phyloP scores from a whole-genome alignment of 1,284 basidiomycete genomes.

The Paramarasmius palmivorus region DNA sequence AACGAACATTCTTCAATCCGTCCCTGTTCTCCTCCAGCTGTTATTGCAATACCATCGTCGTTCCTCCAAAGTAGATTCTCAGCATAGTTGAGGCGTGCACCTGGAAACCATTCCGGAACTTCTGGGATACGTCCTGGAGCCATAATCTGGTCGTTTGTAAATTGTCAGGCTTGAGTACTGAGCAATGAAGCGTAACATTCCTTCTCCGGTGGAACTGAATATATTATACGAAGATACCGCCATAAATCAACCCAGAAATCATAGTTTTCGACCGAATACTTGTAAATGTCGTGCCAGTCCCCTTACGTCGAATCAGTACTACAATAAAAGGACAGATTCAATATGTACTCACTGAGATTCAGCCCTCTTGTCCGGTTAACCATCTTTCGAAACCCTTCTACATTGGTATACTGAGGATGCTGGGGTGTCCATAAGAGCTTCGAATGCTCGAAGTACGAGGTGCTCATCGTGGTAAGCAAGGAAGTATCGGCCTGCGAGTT shows the following conservation, averaged over 20 bases:
- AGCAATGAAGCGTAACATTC: slow-evolving; percentile 28
- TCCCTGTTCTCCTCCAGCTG: slow-evolving; percentile 54
- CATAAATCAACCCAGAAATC: slow-evolving; percentile 22
- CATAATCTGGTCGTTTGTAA: no score
- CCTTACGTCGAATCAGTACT: slow-evolving; percentile 4
- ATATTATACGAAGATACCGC: slow-evolving; percentile 17
- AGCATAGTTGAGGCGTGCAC: slow-evolving; percentile 78
- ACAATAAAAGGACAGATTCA: neutral
- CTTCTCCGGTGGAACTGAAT: slow-evolving; percentile 34
- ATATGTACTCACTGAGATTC: slow-evolving; percentile 12
- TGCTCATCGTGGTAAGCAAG: neutral
- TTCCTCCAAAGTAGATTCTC: slow-evolving; percentile 77
- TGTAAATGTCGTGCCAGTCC: slow-evolving; percentile 18
- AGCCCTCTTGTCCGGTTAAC: slow-evolving; percentile 15
- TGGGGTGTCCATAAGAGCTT: slow-evolving; percentile 14
- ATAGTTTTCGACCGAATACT: slow-evolving; percentile 20
- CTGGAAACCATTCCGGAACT: slow-evolving; percentile 79
- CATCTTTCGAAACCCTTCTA: slow-evolving; percentile 12
- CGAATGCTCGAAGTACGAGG: slow-evolving; percentile 8
- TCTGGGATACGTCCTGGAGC: slow-evolving; percentile 47
- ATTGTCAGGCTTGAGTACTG: no score
- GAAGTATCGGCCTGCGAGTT: neutral
- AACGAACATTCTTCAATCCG: slow-evolving; percentile 47
- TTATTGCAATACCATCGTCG: slow-evolving; percentile 59
- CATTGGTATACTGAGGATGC: slow-evolving; percentile 7